These are phyloP conservation scores for Coprinopsis cinerea DNA, from an alignment of 768 basidiomycete genomes.

Conservation along the genomic window DNA sequence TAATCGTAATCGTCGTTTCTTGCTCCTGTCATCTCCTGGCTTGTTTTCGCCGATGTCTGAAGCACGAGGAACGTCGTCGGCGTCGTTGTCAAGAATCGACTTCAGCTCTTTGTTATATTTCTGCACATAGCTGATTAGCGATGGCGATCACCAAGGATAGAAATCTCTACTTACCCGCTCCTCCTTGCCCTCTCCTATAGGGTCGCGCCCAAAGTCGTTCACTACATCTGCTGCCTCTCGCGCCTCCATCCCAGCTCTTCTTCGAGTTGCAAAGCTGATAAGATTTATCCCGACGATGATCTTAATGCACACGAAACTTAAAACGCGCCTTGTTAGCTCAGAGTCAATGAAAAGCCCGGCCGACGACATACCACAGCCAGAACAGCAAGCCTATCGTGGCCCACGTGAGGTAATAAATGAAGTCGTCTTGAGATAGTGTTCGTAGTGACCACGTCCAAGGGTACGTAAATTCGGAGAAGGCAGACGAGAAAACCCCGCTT, in stretches of 20 bases:
- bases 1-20: slow-evolving; percentile 61
- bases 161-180: slow-evolving; percentile 54
- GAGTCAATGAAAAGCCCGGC: slow-evolving; percentile 6
- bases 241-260: slow-evolving; percentile 72
- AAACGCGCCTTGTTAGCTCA: not conserved
- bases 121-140: slow-evolving; percentile 28
- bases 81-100: slow-evolving; percentile 56
- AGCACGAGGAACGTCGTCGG: slow-evolving; percentile 61
- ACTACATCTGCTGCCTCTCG: slow-evolving; percentile 68
- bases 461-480: slow-evolving; percentile 30
- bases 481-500: slow-evolving; percentile 46
- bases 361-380: slow-evolving; percentile 76
- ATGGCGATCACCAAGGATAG: not conserved
- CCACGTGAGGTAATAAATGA: slow-evolving; percentile 58
- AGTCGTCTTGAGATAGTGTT: slow-evolving; percentile 41
- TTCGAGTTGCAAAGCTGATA: slow-evolving; percentile 72
- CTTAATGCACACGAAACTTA: slow-evolving; percentile 82
- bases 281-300: slow-evolving; percentile 88
- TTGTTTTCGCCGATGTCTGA: slow-evolving; percentile 71
- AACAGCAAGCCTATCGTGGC: slow-evolving; percentile 55
- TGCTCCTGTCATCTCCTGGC: slow-evolving; percentile 31
- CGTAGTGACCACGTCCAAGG: slow-evolving; percentile 41
- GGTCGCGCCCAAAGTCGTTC: slow-evolving; percentile 86
- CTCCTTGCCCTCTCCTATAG: slow-evolving; percentile 85
- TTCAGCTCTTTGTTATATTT: slow-evolving; percentile 81